Evolutionary conservation across 2,329 filamentous ascomycete genomes (phyloP), one percentile per base, ranked within the genome.

Genomic region (Diaporthe vaccinii): DNA sequence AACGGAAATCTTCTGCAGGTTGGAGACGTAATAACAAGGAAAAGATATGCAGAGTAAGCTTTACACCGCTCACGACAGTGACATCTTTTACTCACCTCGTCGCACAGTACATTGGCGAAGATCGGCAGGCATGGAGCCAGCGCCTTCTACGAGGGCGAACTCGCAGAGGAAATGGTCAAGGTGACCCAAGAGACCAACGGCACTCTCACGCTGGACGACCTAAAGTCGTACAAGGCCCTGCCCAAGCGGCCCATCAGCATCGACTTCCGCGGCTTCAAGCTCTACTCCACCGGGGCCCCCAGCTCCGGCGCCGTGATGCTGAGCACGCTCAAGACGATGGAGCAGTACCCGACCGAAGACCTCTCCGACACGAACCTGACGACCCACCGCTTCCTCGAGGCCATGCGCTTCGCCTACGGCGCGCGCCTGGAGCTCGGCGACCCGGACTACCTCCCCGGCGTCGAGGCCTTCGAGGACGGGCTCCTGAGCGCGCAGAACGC

Each of bases 331-430:
- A 98, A 98, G 81, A 95, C 93, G 44, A 89, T 98, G 83, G 93
- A 96, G 82, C 93, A 94, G 25, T 98, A 94, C 82, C 84, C 88
- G 4, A 83, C 85, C 51, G 86, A 92, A 36, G 92, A 91, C 76
- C 81, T 87, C 10, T 76, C 83, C 15, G 85, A 90, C 58, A 83
- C 83, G 28, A 92, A 95, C 78, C 85, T 97, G 0, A 95, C 92
- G 51, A 93, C 93, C 0, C 97, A 98, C 84, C 91, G 94, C 20
- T 89, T 98, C 78, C 91, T 95, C 80, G 97, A 98, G 86, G 93
- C 95, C 17, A 95, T 98, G 86, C 91, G 95, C 31, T 98, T 98
- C 82, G 95, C 91, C 3, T 98, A 98, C 82, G 95, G 93, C 5
- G 86, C 93, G 79, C 92, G 95, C 74, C 89, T 91, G n/a, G 88